phyloP scores from a whole-genome alignment of 306 rosid genomes.

The Trifolium dubium region DNA sequence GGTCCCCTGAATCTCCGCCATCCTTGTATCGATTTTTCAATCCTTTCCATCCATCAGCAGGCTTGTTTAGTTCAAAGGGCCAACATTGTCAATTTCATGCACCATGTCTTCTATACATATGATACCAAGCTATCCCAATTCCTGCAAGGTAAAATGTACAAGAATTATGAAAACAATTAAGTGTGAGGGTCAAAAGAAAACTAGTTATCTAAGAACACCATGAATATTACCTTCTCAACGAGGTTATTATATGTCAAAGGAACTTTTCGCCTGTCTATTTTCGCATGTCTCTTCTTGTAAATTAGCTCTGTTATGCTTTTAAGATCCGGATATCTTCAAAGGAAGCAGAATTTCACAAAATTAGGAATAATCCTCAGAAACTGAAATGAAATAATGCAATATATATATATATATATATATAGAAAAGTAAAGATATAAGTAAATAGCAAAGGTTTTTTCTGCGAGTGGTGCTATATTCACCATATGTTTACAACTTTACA shows the following conservation, averaged over 20 bases:
- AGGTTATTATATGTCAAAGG: constrained; percentile 87
- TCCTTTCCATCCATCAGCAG: constrained; percentile 65
- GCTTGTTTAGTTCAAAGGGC: constrained; percentile 82
- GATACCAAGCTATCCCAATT: constrained; percentile 66
- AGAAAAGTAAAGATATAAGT: not conserved
- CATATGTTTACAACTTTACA: not conserved
- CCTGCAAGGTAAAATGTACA: constrained; percentile 51
- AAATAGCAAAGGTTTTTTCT: constrained; percentile 7
- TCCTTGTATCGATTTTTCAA: constrained; percentile 60
- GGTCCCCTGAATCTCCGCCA: constrained; percentile 89
- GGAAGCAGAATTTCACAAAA: constrained; percentile 29
- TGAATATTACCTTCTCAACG: constrained; percentile 73
- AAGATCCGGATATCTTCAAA: constrained; percentile 74
- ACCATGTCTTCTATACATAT: constrained; percentile 90
- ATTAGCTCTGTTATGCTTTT: constrained; percentile 78
- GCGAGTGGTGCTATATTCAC: not conserved
- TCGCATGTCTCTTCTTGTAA: constrained; percentile 73
- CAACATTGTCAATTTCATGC: constrained; percentile 71
- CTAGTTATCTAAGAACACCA: constrained; percentile 1
- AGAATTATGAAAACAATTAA: constrained; percentile 6
- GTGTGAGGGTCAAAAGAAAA: constrained; percentile 1
- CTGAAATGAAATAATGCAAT: not conserved
- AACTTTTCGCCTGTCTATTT: constrained; percentile 66
- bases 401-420: not conserved
- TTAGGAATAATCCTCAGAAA: constrained; percentile 1